phyloP scores from a whole-genome alignment of 176 grass and related monocot genomes.

The Tillandsia fasciculata region DNA sequence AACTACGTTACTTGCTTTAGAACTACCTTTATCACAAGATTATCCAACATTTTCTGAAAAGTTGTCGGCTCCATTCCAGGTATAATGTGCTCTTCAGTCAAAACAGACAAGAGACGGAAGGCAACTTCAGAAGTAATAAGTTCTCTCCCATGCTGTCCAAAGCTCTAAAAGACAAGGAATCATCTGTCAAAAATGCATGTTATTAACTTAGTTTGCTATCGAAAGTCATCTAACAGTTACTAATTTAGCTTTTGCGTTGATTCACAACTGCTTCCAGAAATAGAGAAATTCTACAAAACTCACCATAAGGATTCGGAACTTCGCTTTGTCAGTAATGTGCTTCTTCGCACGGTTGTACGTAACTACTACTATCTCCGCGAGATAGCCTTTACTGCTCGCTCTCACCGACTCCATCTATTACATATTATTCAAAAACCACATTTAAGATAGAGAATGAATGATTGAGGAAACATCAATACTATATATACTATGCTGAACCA shows the following conservation, averaged over 20 bases:
- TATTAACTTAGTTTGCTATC: conserved; percentile 27
- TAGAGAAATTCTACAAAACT: conserved; percentile 20
- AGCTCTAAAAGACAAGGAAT: conserved; percentile 99
- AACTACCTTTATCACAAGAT: conserved; percentile 81
- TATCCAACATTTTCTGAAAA: conserved; percentile 58
- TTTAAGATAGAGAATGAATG: background rate
- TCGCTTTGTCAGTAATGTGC: conserved; percentile 30
- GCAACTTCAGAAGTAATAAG: conserved; percentile 97
- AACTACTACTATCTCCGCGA: conserved; percentile 55
- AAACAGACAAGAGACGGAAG: conserved; percentile 61
- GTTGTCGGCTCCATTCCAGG: conserved; percentile 46
- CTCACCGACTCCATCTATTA: conserved; percentile 67
- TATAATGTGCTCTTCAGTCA: conserved; percentile 59
- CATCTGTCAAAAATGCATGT: conserved; percentile 78
- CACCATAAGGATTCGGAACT: conserved; percentile 81
- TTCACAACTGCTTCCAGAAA: background rate
- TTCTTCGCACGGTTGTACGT: conserved; percentile 61
- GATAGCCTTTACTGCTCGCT: conserved; percentile 63
- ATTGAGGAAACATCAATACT: background rate
- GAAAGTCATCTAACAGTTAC: background rate
- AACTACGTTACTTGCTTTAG: background rate
- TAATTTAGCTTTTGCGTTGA: background rate
- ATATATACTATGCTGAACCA: background rate
- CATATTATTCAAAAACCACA: background rate
- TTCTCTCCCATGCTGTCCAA: conserved; percentile 97